A percentile compares a stretch with the other conserved stretches of the same genome.
phyloP scores from a whole-genome alignment of 1,284 basidiomycete genomes.

The Sanghuangporus sanghuang region DNA sequence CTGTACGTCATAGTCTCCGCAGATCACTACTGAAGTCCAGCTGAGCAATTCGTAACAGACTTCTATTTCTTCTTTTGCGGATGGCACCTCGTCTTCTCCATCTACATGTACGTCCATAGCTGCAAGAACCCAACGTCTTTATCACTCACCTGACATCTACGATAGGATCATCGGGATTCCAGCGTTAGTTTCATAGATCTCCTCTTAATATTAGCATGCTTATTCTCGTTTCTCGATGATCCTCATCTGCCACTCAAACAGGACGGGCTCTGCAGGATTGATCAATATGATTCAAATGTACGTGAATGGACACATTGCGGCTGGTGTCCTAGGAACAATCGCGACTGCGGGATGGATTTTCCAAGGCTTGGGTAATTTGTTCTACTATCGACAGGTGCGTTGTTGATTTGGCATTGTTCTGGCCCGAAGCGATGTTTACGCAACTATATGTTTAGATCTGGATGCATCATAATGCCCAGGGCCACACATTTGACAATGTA shows the following conservation, averaged over 20 bases:
- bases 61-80: conserved; percentile 93
- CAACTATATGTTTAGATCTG: conserved; percentile 57
- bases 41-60: conserved; percentile 46
- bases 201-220: not conserved
- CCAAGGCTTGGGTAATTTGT: conserved; percentile 80
- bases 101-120: conserved; percentile 67
- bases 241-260: conserved; percentile 30
- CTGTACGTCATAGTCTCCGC: conserved; percentile 41
- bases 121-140: conserved; percentile 16
- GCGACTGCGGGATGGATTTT: conserved; percentile 85
- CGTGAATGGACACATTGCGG: conserved; percentile 54
- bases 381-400: conserved; percentile 74
- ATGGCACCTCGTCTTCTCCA: conserved; percentile 86
- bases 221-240: not conserved
- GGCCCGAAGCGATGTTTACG: not conserved
- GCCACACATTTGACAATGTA: conserved; percentile 80
- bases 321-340: conserved; percentile 75
- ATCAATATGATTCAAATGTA: conserved; percentile 87
- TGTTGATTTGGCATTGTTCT: not conserved
- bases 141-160: conserved; percentile 2
- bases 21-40: not conserved
- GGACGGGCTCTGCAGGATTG: conserved; percentile 92
- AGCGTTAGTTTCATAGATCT: conserved; percentile 35
- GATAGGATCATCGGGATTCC: conserved; percentile 84
- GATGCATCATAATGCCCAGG: conserved; percentile 75